These are phyloP conservation scores for Eucommia ulmoides DNA, from an alignment of 257 asterid species.

Conservation along the genomic window DNA sequence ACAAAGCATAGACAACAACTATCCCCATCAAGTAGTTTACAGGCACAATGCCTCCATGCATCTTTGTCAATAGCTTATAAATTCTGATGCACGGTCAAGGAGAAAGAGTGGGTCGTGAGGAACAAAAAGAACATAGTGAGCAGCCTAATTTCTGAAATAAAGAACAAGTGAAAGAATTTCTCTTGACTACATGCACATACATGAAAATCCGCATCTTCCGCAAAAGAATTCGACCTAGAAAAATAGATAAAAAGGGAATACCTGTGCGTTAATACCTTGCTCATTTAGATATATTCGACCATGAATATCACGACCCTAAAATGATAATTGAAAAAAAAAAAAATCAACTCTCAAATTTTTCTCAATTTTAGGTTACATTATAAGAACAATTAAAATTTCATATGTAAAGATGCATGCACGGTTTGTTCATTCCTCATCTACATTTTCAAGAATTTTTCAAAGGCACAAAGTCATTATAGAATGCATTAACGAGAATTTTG, in stretches of 20 bases:
- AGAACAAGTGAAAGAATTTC: neutral
- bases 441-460: neutral
- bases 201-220: too few relatives aligned
- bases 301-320: constrained; percentile 68
- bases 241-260: constrained; percentile 12
- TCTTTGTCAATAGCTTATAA: neutral
- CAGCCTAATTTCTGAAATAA: neutral
- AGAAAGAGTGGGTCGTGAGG: neutral
- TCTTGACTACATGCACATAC: too few relatives aligned
- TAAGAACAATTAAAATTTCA: constrained; percentile 1
- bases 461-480: neutral
- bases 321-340: constrained; percentile 15
- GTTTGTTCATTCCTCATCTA: too few relatives aligned
- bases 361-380: neutral
- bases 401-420: neutral
- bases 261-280: constrained; percentile 98
- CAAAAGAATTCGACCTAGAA: neutral
- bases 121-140: neutral
- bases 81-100: neutral
- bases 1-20: too few relatives aligned
- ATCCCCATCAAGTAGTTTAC: too few relatives aligned
- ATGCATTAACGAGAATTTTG: neutral
- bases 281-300: constrained; percentile 91
- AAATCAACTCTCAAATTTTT: neutral
- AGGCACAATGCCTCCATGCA: too few relatives aligned